Evolutionary conservation across 2,329 filamentous ascomycete genomes (phyloP).

Genomic region (Aureobasidium vineae): DNA sequence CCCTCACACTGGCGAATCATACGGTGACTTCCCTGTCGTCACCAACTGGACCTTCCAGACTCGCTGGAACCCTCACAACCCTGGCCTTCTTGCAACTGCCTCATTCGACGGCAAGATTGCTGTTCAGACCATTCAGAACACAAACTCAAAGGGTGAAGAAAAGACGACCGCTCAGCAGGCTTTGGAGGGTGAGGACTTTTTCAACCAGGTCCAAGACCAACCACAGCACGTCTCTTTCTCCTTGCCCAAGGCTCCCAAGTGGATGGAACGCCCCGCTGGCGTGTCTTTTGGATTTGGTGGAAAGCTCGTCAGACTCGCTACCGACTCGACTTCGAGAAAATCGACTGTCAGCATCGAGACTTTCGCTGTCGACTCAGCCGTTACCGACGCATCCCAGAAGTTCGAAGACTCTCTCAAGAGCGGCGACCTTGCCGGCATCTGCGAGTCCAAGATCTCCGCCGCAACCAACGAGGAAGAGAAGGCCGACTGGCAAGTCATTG

Average conservation of each 20-base stretch:
- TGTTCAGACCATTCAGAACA: slow-evolving; percentile 91
- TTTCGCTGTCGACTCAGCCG: slow-evolving; percentile 83
- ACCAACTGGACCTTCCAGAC: slow-evolving; percentile 99
- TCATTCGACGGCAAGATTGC: slow-evolving; percentile 97
- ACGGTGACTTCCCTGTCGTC: slow-evolving; percentile 92
- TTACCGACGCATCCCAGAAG: slow-evolving; percentile 78
- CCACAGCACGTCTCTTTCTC: slow-evolving; percentile 89
- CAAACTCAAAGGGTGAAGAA: slow-evolving; percentile 68
- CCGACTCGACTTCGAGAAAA: slow-evolving; percentile 58
- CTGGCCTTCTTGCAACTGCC: slow-evolving; percentile 86
- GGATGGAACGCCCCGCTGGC: slow-evolving; percentile 81
- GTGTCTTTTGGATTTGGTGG: slow-evolving; percentile 95
- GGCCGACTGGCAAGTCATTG: slow-evolving; percentile 92
- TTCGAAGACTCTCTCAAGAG: slow-evolving; percentile 80
- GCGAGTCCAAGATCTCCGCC: slow-evolving; percentile 70
- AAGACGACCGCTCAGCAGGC: slow-evolving; percentile 63
- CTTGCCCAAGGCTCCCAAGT: slow-evolving; percentile 79
- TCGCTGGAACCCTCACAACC: slow-evolving; percentile 89
- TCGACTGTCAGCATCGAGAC: slow-evolving; percentile 81
- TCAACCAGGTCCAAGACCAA: slow-evolving; percentile 86
- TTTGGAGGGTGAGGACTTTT: slow-evolving; percentile 92
- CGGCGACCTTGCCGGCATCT: slow-evolving; percentile 75
- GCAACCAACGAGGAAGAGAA: slow-evolving; percentile 87
- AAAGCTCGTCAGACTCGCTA: slow-evolving; percentile 76
- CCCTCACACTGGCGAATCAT: slow-evolving; percentile 79